Evolutionary conservation across 2,329 filamentous ascomycete genomes (phyloP), one percentile per base, ranked within the genome.

Genomic region (Calonectria pseudoturangicola): DNA sequence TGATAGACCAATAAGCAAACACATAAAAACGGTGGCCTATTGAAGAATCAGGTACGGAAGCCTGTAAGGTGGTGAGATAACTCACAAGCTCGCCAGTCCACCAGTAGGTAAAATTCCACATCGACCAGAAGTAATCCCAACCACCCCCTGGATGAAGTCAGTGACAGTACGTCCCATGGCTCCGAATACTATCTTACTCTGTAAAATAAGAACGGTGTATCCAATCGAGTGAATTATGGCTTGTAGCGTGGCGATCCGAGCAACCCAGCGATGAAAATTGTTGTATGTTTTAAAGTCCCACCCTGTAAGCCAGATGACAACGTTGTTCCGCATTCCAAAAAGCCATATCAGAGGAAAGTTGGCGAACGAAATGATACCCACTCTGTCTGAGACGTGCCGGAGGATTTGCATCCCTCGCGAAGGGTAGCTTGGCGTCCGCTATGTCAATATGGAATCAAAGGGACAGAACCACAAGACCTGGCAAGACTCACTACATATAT

Each of bases 281-380:
- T 90, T 93, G 76, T 90, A 93, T 0, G 89, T 90, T 8, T 87
- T 85, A 77, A 91, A 93, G 28, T 88, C 89, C 91, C 92, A 93
- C 1, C 91, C 91, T 0, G 92, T 93, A 1, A 89, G 79, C 87
- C 89, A 91, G 50, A 92, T 83, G 39, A 93, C 84, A 0, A 90
- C 81, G 73, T 93, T 92, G 75, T 93, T 93, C 33, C 92, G 86
- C 71, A 88, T 88, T 1, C 88, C 89, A 75, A 93, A 93, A 0
- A 93, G 81, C 88, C 90, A 92, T 0, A 92, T 79, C 16, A 92
- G 79, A 1, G 90, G 89, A 10, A 93, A 83, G 27, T 68, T 68
- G 8, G 33, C 50, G 16, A 47, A 58, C 2, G 50, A 25, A 39
- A 56, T n/a, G 21, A 36, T 25, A 9, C 65, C 50, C 13, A 50